Percentiles rank a stretch among this genome's conserved stretches.
Evolutionary conservation across 352 stramenopile genomes (phyloP).

Genomic region (Globisporangium nodosum): DNA sequence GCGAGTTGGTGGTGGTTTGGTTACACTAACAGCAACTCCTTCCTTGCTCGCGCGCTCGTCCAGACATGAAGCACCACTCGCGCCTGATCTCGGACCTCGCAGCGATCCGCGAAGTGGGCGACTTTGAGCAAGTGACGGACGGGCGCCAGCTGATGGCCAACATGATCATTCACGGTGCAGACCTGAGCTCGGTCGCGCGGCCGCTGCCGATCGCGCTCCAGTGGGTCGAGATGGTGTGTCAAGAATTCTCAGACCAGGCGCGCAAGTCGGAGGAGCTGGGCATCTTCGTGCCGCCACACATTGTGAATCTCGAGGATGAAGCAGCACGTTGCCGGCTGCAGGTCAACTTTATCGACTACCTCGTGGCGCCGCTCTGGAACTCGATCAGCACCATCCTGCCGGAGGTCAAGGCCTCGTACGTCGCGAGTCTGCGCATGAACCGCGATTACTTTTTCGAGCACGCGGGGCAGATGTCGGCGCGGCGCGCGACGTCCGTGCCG

Average conservation of each 20-base stretch:
- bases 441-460: constrained; percentile 72
- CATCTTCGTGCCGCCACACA: constrained; percentile 62
- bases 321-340: constrained; percentile 52
- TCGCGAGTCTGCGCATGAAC: constrained; percentile 49
- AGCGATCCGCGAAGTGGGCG: constrained; percentile 29
- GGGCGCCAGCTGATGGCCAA: constrained; percentile 71
- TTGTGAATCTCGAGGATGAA: constrained; percentile 73
- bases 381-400: constrained; percentile 54
- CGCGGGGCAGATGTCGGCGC: constrained; percentile 37
- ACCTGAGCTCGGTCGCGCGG: constrained; percentile 58
- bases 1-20: neutral
- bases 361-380: constrained; percentile 70
- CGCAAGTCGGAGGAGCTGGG: constrained; percentile 45
- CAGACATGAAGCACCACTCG: constrained; percentile 81
- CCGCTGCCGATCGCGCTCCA: constrained; percentile 43
- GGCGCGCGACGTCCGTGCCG: constrained; percentile 15
- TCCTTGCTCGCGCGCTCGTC: neutral
- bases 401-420: constrained; percentile 28
- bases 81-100: constrained; percentile 54
- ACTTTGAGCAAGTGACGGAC: constrained; percentile 57
- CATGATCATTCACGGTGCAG: constrained; percentile 78
- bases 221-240: constrained; percentile 67
- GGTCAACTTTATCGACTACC: constrained; percentile 86
- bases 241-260: constrained; percentile 79
- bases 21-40: neutral